Base-by-base conservation (phyloP, 352 stramenopile genomes). In the Phytophthora pistaciae region DNA sequence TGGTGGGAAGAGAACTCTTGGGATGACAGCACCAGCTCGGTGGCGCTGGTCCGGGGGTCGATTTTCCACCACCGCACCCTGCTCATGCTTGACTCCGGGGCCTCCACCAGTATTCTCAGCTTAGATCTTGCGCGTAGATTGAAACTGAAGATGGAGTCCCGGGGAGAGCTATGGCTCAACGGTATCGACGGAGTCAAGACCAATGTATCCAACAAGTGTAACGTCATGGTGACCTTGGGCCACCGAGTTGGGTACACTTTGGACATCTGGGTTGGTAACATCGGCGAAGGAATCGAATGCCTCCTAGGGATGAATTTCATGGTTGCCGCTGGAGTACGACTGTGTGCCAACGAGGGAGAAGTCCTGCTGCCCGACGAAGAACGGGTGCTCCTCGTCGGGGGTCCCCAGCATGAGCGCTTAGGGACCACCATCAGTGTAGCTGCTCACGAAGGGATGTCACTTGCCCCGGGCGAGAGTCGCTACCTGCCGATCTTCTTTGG, bases 211-310 rank as follows among this genome's bases (percentile, higher is more conserved):
- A 65, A 49, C 60, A 66, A 31, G 63, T 70, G 0, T 27, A 31
- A 2, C 72, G 73, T 74, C 0, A 75, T 75, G 61, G 54, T 84
- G 13, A 84, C 66, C 0, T 54, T 81, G 3, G 72, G 76, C 0
- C 13, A 62, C 5, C 59, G 58, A 1, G 40, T 48, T 2, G 40
- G 9, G 1, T 48, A 48, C 16, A 48, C 40, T 1, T 48, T 48
- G 1, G 48, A 66, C 20, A 29, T 83, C 4, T 83, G 72, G 72
- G 54, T 67, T 3, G 69, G 56, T 0, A 80, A 77, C 31, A 59
- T 80, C 25, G 25, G 25, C 3, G 1, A 27, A 3, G 25, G 25
- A 1, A 27, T 27, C 25, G 25, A 27, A 1, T 48, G 40, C 14
- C 40, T 48, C 40, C 40, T 48, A 6, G 40, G 40, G 10, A 48